Conservation (phyloP, 164 flowering plant genomes). For the Nelumbo lutea region DNA sequence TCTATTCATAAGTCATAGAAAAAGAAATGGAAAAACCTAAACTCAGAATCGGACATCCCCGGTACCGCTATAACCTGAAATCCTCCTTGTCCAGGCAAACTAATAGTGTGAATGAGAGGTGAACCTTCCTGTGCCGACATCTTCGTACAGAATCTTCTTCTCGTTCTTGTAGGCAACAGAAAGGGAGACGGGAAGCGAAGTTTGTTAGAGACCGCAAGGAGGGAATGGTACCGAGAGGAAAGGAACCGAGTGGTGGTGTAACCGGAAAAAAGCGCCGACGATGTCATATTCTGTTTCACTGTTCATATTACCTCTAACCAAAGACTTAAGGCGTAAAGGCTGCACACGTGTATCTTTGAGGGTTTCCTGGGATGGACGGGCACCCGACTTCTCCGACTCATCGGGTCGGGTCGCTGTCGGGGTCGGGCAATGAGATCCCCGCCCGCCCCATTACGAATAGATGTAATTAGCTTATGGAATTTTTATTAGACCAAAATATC, state of each 20-base stretch:
- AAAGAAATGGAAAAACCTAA: constrained; percentile 37
- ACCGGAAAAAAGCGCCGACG: neutral
- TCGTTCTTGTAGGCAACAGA: neutral
- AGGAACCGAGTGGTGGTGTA: neutral
- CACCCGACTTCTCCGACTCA: too few species aligned
- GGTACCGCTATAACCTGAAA: constrained; percentile 59
- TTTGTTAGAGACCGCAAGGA: neutral
- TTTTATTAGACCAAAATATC: too few species aligned
- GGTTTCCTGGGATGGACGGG: too few species aligned
- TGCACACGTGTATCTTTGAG: too few species aligned
- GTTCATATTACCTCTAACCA: too few species aligned
- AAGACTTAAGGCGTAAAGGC: too few species aligned
- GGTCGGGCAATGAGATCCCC: too few species aligned
- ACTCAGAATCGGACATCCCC: constrained; percentile 58
- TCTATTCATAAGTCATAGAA: neutral
- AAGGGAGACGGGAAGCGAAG: neutral
- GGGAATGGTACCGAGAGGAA: neutral
- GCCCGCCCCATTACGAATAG: too few species aligned
- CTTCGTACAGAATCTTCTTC: constrained; percentile 4
- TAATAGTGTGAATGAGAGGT: constrained; percentile 37
- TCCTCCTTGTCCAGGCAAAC: constrained; percentile 40
- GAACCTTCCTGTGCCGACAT: constrained; percentile 5
- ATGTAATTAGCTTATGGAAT: too few species aligned
- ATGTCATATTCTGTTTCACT: too few species aligned
- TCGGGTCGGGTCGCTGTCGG: too few species aligned